These are phyloP conservation scores for Globisporangium alternatum DNA, from an alignment of 352 stramenopile genomes.

Conservation along the genomic window DNA sequence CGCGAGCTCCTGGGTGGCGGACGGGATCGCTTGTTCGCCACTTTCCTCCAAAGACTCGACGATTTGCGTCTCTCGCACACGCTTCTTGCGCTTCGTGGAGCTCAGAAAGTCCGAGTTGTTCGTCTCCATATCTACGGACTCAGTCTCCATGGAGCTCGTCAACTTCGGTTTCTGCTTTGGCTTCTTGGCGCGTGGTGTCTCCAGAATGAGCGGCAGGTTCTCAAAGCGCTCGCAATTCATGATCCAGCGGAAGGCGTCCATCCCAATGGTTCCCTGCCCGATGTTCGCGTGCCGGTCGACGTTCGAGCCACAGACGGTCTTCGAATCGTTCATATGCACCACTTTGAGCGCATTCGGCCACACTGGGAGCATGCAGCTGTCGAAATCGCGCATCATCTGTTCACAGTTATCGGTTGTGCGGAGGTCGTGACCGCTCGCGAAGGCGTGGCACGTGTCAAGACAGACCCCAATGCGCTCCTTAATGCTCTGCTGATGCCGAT, in stretches of 20 bases:
- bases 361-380: constrained; percentile 21
- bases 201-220: constrained; percentile 42
- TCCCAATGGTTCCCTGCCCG: constrained; percentile 26
- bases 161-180: background rate
- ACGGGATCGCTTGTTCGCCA: background rate
- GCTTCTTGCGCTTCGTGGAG: constrained; percentile 2
- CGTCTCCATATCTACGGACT: background rate
- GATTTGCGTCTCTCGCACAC: background rate
- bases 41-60: background rate
- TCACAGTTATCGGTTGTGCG: constrained; percentile 25
- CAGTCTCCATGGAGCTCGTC: background rate
- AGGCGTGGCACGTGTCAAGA: constrained; percentile 44
- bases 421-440: constrained; percentile 32
- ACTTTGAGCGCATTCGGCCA: constrained; percentile 38
- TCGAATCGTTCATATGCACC: constrained; percentile 49
- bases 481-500: background rate
- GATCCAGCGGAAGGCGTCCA: constrained; percentile 34
- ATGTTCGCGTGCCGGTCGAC: constrained; percentile 46
- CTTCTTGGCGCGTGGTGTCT: constrained; percentile 29
- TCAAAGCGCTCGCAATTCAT: constrained; percentile 40
- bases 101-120: background rate
- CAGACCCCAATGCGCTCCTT: constrained; percentile 31
- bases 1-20: constrained; percentile 12
- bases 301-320: constrained; percentile 25
- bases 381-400: constrained; percentile 30